Base-by-base conservation (phyloP, 371 early-diverging fungal species). In the Syncephalastrum racemosum region DNA sequence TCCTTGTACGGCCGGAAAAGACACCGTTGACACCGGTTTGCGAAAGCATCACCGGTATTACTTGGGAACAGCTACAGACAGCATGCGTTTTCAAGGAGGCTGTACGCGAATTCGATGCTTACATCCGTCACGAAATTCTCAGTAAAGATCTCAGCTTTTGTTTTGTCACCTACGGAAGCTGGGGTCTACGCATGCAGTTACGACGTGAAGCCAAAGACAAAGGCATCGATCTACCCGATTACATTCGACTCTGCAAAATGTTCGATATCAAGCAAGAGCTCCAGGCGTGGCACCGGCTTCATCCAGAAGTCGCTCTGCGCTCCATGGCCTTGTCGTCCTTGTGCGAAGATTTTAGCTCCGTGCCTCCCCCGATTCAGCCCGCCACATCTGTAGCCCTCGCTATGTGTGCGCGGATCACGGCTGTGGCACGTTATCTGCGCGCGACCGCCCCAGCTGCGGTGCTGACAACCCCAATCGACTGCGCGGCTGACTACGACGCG, bases 231-330 rank as follows among this genome's bases (percentile, higher is more conserved):
- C 58, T 91, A 15, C 85, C 90, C 2, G 62, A 56, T 1, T 88
- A 88, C 50, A 68, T 89, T 20, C 66, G 75, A 13, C 78, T 77
- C 46, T 76, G 81, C 54, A 69, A 79, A 45, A 84, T 89, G 71
- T 91, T 89, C 66, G 92, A 91, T 63, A 72, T 87, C 19, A 88
- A 84, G 68, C 81, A 84, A 47, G 90, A 91, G 66, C 82, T 82
- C 20, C 81, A 81, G 50, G 83, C 80, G 16, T 85, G 82, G 83
- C 81, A 79, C 53, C 81, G 82, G n/a, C 80, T 81, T 41, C 86
- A 85, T 58, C 75, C 84, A 23, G 83, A 86, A 44, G 74, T 82
- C n/a, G 75, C 71, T 20, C 69, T 84, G 42, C 72, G 79, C 40
- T 71, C 77, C 8, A 79, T 77, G 19, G 86, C 89, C 1, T 62